Conservation (phyloP, 139 green algal species). For the Chlamydomonas incerta region DNA sequence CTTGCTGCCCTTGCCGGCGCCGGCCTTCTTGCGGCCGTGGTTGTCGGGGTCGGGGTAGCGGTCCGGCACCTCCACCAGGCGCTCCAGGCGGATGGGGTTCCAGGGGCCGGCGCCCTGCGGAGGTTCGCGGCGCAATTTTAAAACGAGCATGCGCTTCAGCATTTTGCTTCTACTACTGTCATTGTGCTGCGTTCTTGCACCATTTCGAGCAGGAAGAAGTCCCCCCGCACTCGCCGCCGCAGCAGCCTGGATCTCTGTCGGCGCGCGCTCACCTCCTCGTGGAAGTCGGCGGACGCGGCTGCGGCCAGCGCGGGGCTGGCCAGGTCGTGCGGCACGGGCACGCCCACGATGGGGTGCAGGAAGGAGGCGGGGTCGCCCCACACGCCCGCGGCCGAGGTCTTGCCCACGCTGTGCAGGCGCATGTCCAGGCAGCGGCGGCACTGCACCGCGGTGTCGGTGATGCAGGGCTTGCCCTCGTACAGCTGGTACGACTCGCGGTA, state of each 20-base stretch:
- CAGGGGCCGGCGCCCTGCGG: background rate
- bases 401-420: conserved; percentile 44
- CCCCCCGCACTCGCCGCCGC: too few species aligned
- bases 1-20: background rate
- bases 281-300: background rate
- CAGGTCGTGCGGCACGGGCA: conserved; percentile 14
- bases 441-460: conserved; percentile 79
- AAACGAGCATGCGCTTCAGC: too few species aligned
- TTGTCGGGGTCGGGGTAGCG: background rate
- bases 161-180: too few species aligned
- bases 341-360: conserved; percentile 40
- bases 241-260: too few species aligned
- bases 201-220: too few species aligned
- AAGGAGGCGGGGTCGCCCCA: conserved; percentile 74
- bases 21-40: conserved; percentile 10
- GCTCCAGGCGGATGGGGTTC: background rate
- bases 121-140: too few species aligned
- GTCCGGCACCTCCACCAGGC: conserved; percentile 26
- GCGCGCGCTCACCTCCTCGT: background rate
- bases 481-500: conserved; percentile 72
- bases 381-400: conserved; percentile 50
- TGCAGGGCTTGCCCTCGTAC: conserved; percentile 81
- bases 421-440: conserved; percentile 73
- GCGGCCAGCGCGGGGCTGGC: conserved; percentile 10
- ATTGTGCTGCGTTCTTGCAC: too few species aligned